Evolutionary conservation across 2,329 filamentous ascomycete genomes (phyloP), one percentile per base, ranked within the genome.

Genomic region (Calonectria pteridis): DNA sequence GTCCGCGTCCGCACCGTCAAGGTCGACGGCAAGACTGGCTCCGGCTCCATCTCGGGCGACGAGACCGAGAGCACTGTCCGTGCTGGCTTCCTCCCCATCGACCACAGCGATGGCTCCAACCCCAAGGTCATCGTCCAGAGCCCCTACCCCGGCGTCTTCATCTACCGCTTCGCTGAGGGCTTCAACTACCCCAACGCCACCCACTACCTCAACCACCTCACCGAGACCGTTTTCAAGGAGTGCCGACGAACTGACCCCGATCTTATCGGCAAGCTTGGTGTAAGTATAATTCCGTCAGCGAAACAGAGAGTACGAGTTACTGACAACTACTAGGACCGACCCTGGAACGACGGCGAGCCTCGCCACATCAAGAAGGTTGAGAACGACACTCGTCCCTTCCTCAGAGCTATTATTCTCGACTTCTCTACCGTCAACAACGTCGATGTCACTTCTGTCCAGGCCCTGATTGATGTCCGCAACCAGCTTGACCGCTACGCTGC

Each of bases 1-100:
- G 94, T 96, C 63, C 93, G 92, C 73, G 92, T 98, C 23, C 95
- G 97, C 83, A 98, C 95, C 0, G 92, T 98, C 87, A 95, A 59
- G 93, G 93, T 68, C 92, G 97, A 81, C 89, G 93, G 93, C 35
- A 84, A 93, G 65, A 75, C 77, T 18, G 71, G 79, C 73, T 77
- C 79, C 7, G 79, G 77, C 20, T 81, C 77, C 3, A 26, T 76
- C n/a, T 76, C 76, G 43, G 75, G 78, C 49, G 78, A 80, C 65
- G 77, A 80, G 14, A 83, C 84, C 16, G 81, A 82, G 26, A 77
- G 82, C 50, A 83, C 83, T 6, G 78, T 83, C 35, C 84, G 84
- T 53, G 84, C 84, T 46, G 84, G 84, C 1, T 90, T 87, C 79
- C 78, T 91, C 14, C 87, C 89, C 0, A 77, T 90, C 16, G 84